Base-by-base conservation (phyloP, 2,329 filamentous ascomycete species). In the Emmonsia crescens region DNA sequence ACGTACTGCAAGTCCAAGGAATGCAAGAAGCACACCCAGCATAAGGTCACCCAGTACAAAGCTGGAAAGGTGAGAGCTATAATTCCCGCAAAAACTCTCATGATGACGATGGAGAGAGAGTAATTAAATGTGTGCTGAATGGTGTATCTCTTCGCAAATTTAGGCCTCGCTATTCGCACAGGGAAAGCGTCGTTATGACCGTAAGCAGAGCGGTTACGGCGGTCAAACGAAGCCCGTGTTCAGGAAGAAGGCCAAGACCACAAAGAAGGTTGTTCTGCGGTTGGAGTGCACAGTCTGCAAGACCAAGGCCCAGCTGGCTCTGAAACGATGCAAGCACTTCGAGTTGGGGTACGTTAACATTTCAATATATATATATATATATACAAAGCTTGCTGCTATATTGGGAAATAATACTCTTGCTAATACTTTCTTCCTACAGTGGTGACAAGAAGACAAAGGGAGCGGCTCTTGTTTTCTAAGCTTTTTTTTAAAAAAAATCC, bases 381-480 rank as follows among this genome's bases (percentile, higher is more conserved):
- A 9, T 49, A 33, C n/a, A n/a, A n/a, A n/a, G 40, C 9, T n/a
- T 44, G 10, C 19, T 31, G n/a, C n/a, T n/a, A n/a, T n/a, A n/a
- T 48, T 5, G 56, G 46, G 10, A 12, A 6, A 8, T n/a, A 42
- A 12, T 46, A 8, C 33, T 19, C 12, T 56, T 19, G 46, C 27
- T 56, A 29, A 44, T 76, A 83, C 74, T 62, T 63, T 65, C 24
- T 66, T 64, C 24, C 66, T 64, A 74, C 73, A 96, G 94, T 88
- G 94, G 94, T 87, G 94, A 99, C 89, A 99, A 99, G 92, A 99
- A 99, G 91, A 99, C 94, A 75, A 99, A 99, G 91, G 94, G 94
- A 89, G 94, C 94, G 75, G 94, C 94, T 81, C 87, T 99, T 77
- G 94, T 99, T 76, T 99, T 99, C 87, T 99, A 96, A 88, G 82